Evolutionary conservation across 208 protist genomes (phyloP).

Genomic region (Trypanosoma lewisi): DNA sequence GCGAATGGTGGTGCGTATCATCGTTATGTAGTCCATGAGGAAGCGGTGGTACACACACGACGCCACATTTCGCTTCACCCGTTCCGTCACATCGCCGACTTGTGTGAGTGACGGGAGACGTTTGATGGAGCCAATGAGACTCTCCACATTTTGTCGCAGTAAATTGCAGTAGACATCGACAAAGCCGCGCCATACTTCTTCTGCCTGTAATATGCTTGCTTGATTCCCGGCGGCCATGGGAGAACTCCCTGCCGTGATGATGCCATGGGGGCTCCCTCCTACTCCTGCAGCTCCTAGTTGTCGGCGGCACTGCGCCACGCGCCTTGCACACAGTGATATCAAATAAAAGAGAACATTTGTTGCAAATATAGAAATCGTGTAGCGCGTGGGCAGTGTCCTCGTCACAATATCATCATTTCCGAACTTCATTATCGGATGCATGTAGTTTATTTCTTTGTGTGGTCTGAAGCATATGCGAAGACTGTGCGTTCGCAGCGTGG

Average conservation of each 20-base stretch:
- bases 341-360: conserved; percentile 42
- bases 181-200: conserved; percentile 28
- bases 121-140: conserved; percentile 24
- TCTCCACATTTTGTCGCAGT: conserved; percentile 26
- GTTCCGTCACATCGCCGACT: conserved; percentile 25
- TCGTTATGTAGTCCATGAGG: conserved; percentile 53
- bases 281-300: background rate
- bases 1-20: conserved; percentile 43
- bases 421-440: background rate
- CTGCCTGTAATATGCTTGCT: conserved; percentile 2
- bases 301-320: conserved; percentile 11
- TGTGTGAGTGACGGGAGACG: conserved; percentile 15
- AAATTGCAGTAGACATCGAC: conserved; percentile 19
- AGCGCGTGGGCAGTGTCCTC: conserved; percentile 27
- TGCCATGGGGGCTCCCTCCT: too few relatives aligned
- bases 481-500: conserved; percentile 4
- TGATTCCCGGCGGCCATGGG: background rate
- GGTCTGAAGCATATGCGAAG: conserved; percentile 17
- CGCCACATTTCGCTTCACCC: conserved; percentile 48
- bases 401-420: background rate
- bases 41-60: conserved; percentile 51
- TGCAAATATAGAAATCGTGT: conserved; percentile 38
- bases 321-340: conserved; percentile 26
- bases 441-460: background rate
- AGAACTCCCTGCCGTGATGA: background rate